A percentile compares a stretch with the other conserved stretches of the same genome.
phyloP scores from a whole-genome alignment of 2,329 filamentous ascomycete genomes.

The Monosporascus sp. region DNA sequence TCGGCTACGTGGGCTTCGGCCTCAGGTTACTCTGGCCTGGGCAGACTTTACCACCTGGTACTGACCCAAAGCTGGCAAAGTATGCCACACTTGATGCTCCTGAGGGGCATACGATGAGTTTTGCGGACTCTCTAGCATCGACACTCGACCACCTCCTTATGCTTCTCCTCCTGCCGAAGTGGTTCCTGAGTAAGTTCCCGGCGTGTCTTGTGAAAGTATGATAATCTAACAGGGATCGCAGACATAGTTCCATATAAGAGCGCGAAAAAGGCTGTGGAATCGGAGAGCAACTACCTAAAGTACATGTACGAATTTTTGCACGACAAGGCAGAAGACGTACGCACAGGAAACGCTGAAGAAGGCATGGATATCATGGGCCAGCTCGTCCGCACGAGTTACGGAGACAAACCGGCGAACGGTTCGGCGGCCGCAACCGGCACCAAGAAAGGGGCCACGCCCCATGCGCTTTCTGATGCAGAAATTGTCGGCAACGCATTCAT shows the following conservation, averaged over 20 bases:
- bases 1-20: conserved; percentile 67
- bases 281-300: conserved; percentile 57
- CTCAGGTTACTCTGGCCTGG: conserved; percentile 57
- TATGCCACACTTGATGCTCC: conserved; percentile 39
- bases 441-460: conserved; percentile 21
- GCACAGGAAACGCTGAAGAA: conserved; percentile 31
- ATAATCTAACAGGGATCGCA: conserved; percentile 16
- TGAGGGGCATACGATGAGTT: conserved; percentile 57
- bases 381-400: conserved; percentile 39
- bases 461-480: conserved; percentile 52
- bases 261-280: conserved; percentile 45
- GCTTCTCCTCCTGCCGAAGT: conserved; percentile 54
- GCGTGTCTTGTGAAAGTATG: too few species aligned
- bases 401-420: conserved; percentile 14
- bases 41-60: conserved; percentile 41
- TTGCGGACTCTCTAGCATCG: conserved; percentile 55
- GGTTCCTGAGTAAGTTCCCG: conserved; percentile 42
- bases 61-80: conserved; percentile 41
- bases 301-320: conserved; percentile 67
- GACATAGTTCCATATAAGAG: conserved; percentile 43
- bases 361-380: conserved; percentile 50
- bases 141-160: conserved; percentile 59
- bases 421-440: conserved; percentile 3
- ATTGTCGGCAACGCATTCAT: conserved; percentile 69
- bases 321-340: conserved; percentile 46